Evolutionary conservation across 176 grass and related monocot genomes (phyloP), one percentile per base, ranked within the genome.

Genomic region (Eleusine coracana): DNA sequence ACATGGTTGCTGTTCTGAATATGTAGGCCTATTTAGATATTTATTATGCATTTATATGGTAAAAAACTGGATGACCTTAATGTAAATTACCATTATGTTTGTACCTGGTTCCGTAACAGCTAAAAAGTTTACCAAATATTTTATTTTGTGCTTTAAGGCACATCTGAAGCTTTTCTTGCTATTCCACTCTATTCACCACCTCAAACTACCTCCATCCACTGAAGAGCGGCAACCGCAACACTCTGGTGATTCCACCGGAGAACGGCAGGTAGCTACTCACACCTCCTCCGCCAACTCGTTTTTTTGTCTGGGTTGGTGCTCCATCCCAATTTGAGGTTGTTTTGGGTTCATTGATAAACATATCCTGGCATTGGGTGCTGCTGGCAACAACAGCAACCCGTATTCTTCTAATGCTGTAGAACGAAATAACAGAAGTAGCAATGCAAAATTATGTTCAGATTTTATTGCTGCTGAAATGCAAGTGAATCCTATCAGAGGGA

Each of bases 91-190:
- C 21, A 72, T 56, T 4, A 63, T 82, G 66, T 16, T 40, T 37
- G 59, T 65, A 21, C 2, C 45, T 71, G n/a, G 40, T 72, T 82
- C 67, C n/a, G 13, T 4, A 46, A 42, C 39, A 60, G 36, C 54
- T 59, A 36, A 66, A 70, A 58, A 50, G 39, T 62, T 1, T 25
- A 3, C 13, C 23, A 66, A 44, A 58, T 58, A 58, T n/a, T n/a
- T 67, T 73, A 46, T 81, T 71, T 41, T 45, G 12, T 82, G 41
- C 56, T 83, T 85, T 63, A 78, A 95, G 96, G 96, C 56, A 98
- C 96, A 17, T 93, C 91, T 27, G 96, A 98, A 89, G 87, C 96
- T 67, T 98, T 98, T 86, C 80, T 98, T 73, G 92, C 95, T 89
- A 85, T 90, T 72, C 91, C 95, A 76, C 31, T 31, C 31, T 31